Percentiles rank a stretch among this genome's conserved stretches.
These are phyloP conservation scores for Aaosphaeria pasadenensis DNA, from an alignment of 2,329 filamentous ascomycete species.

Conservation along the genomic window DNA sequence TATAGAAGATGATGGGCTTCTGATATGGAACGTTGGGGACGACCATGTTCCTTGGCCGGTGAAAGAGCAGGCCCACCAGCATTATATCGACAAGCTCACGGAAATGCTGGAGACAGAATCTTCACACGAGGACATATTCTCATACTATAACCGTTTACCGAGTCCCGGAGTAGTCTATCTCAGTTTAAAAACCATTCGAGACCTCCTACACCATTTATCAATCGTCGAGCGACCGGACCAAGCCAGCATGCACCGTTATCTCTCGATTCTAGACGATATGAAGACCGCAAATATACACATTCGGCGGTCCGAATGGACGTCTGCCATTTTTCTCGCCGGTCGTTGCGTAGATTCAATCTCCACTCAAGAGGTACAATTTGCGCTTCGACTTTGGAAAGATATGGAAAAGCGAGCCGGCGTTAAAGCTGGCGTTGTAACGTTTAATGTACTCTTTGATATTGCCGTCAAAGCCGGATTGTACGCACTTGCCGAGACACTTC, in stretches of 20 bases:
- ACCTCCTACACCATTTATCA: slow-evolving; percentile 67
- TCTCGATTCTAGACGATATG: slow-evolving; percentile 80
- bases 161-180: slow-evolving; percentile 54
- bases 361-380: slow-evolving; percentile 61
- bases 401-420: slow-evolving; percentile 76
- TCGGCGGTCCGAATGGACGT: slow-evolving; percentile 72
- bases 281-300: slow-evolving; percentile 70
- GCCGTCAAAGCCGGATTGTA: slow-evolving; percentile 85
- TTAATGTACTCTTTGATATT: slow-evolving; percentile 89
- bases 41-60: slow-evolving; percentile 32
- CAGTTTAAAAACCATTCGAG: slow-evolving; percentile 52
- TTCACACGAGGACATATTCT: slow-evolving; percentile 49
- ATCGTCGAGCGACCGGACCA: slow-evolving; percentile 53
- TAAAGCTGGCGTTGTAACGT: slow-evolving; percentile 71
- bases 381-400: slow-evolving; percentile 77
- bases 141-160: slow-evolving; percentile 52
- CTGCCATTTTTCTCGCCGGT: slow-evolving; percentile 74
- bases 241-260: slow-evolving; percentile 74
- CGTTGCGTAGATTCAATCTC: slow-evolving; percentile 63
- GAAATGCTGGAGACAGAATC: slow-evolving; percentile 43
- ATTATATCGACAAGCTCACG: slow-evolving; percentile 31
- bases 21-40: slow-evolving; percentile 31
- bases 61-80: slow-evolving; percentile 31
- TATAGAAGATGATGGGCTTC: slow-evolving; percentile 24
- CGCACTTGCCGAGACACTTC: slow-evolving; percentile 76